Percentiles rank a stretch among this genome's conserved stretches.
Evolutionary conservation across 306 rosid genomes (phyloP).

Genomic region (Acacia acuminata): DNA sequence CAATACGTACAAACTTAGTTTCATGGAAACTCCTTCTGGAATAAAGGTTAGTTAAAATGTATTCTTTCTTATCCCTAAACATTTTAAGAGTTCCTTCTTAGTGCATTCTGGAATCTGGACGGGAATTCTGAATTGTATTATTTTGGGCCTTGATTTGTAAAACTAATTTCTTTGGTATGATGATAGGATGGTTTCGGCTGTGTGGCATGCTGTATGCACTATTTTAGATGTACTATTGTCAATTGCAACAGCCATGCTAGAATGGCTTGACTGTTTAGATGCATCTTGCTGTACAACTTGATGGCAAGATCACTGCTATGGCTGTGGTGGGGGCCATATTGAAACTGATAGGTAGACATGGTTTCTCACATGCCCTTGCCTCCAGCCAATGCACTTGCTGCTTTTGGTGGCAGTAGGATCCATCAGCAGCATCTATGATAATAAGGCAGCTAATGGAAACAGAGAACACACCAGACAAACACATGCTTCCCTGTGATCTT

Average conservation of each 20-base stretch:
- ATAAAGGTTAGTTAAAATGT: conserved; percentile 58
- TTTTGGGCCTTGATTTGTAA: conserved; percentile 2
- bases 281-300: not conserved
- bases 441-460: not conserved
- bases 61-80: conserved; percentile 21
- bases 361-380: not conserved
- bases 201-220: not conserved
- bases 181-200: conserved; percentile 15
- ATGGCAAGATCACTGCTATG: not conserved
- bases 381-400: not conserved
- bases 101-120: not conserved
- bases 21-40: conserved; percentile 96
- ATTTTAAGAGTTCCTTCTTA: conserved; percentile 6
- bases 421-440: not conserved
- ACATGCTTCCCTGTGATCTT: not conserved
- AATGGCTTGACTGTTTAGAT: not conserved
- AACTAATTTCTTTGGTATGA: not conserved
- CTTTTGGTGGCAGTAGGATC: not conserved
- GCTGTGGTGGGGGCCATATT: not conserved
- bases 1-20: conserved; percentile 90
- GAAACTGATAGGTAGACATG: not conserved
- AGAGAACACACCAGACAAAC: not conserved
- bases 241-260: not conserved
- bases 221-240: not conserved
- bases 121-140: not conserved